Conservation (phyloP, 257 asterid genomes). For the Fraxinus pennsylvanica region DNA sequence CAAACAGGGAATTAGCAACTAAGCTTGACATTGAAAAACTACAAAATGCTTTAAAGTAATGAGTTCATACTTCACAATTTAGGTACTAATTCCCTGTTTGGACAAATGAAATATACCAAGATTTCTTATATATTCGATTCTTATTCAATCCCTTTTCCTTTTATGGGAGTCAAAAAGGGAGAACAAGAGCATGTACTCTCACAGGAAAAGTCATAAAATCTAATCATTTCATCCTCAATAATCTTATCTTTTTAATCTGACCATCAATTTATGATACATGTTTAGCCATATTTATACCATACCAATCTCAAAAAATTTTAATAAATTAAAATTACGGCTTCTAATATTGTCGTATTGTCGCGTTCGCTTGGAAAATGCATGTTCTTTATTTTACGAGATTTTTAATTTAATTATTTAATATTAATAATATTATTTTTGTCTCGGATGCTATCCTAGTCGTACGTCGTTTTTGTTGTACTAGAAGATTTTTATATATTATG, state of each 20-base stretch:
- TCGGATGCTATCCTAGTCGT: too few relatives aligned
- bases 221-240: conserved; percentile 36
- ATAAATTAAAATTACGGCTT: background rate
- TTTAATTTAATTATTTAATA: too few relatives aligned
- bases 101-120: background rate
- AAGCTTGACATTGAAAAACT: background rate
- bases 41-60: background rate
- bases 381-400: too few relatives aligned
- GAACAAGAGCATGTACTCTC: conserved; percentile 40
- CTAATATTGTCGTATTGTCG: background rate
- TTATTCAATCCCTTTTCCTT: conserved; percentile 12
- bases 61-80: conserved; percentile 4
- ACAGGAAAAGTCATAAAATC: conserved; percentile 30
- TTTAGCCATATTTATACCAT: background rate
- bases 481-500: background rate
- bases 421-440: too few relatives aligned
- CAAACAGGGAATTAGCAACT: background rate
- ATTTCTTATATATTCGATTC: background rate
- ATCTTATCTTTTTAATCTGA: conserved; percentile 24
- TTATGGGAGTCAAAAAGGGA: conserved; percentile 46
- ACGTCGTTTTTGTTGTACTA: background rate
- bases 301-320: background rate
- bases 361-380: too few relatives aligned
- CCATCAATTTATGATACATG: conserved; percentile 12
- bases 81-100: background rate